Percentiles rank a stretch among this genome's conserved stretches.
Evolutionary conservation across 495 filamentous ascomycete species (phyloP).

Genomic region (Lasiosphaeris hirsuta): DNA sequence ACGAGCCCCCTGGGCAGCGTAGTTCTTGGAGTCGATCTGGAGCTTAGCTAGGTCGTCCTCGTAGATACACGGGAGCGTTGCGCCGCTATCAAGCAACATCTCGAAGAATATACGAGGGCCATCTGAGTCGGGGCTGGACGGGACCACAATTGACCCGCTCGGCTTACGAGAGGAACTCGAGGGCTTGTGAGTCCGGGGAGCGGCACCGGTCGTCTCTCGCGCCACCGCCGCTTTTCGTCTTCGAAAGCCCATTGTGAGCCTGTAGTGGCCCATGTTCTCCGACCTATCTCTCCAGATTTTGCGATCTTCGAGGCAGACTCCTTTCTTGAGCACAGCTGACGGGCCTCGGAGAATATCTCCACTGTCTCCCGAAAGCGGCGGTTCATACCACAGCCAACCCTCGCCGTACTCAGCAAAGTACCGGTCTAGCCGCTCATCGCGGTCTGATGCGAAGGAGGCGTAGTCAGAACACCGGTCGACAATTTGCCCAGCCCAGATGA

Average conservation of each 20-base stretch:
- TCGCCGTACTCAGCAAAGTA: conserved; percentile 37
- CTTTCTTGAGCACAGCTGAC: conserved; percentile 26
- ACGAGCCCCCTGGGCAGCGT: conserved; percentile 37
- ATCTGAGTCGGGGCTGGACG: conserved; percentile 10
- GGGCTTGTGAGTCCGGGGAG: not conserved
- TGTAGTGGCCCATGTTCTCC: conserved; percentile 27
- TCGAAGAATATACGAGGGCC: conserved; percentile 19
- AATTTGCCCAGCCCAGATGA: conserved; percentile 46
- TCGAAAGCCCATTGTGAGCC: conserved; percentile 26
- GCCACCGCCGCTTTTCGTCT: conserved; percentile 15
- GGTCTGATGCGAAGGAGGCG: conserved; percentile 35
- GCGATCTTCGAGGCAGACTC: conserved; percentile 25
- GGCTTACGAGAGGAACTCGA: not conserved
- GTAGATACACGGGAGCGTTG: conserved; percentile 40
- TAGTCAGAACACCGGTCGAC: conserved; percentile 40
- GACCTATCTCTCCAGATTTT: conserved; percentile 8
- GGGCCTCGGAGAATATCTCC: not conserved
- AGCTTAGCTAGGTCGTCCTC: conserved; percentile 33
- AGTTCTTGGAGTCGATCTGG: conserved; percentile 29
- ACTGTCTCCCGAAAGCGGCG: conserved; percentile 31
- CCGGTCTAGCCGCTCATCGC: conserved; percentile 38
- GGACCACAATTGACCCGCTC: not conserved
- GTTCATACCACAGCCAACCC: conserved; percentile 52
- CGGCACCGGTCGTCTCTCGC: not conserved
- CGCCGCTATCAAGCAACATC: conserved; percentile 43